Conservation (phyloP, 106 monocot genomes). For the Ottelia alismoides region DNA sequence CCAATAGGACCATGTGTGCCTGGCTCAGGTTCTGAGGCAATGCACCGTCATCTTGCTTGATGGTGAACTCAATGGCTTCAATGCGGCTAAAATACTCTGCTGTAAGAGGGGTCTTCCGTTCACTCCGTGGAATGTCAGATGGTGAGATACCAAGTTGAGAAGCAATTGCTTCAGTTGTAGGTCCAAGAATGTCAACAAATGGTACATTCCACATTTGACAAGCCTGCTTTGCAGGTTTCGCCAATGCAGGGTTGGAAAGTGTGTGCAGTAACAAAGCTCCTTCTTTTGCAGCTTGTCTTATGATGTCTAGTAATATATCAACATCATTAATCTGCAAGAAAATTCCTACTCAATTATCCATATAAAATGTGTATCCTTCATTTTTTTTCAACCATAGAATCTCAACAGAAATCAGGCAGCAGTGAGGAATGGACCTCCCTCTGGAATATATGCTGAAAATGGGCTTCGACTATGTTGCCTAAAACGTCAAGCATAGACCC, state of each 20-base stretch:
- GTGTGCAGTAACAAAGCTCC: slow-evolving; percentile 69
- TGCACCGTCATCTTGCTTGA: slow-evolving; percentile 87
- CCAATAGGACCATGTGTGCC: slow-evolving; percentile 66
- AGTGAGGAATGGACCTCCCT: too few relatives aligned
- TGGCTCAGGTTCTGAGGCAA: slow-evolving; percentile 39
- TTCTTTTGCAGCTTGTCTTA: slow-evolving; percentile 74
- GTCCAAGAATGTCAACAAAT: slow-evolving; percentile 42
- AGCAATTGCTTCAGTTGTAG: slow-evolving; percentile 68
- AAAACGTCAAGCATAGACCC: too few relatives aligned
- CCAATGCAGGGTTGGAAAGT: slow-evolving; percentile 57
- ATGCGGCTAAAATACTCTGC: slow-evolving; percentile 65
- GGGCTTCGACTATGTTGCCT: too few relatives aligned
- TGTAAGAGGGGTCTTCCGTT: slow-evolving; percentile 27
- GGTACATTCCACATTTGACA: slow-evolving; percentile 59
- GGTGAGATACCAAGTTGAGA: slow-evolving; percentile 64
- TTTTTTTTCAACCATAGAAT: too few relatives aligned
- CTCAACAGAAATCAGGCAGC: too few relatives aligned
- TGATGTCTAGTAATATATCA: slow-evolving; percentile 50
- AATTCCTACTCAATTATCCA: too few relatives aligned
- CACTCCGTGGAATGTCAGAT: slow-evolving; percentile 61
- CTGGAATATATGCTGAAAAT: too few relatives aligned
- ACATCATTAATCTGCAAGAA: slow-evolving; percentile 65
- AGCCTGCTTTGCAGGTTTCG: slow-evolving; percentile 48
- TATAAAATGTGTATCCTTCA: too few relatives aligned
- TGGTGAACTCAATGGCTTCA: slow-evolving; percentile 91